Evolutionary conservation across 2,329 filamentous ascomycete species (phyloP).

Genomic region (Amesomyces nigricolor): DNA sequence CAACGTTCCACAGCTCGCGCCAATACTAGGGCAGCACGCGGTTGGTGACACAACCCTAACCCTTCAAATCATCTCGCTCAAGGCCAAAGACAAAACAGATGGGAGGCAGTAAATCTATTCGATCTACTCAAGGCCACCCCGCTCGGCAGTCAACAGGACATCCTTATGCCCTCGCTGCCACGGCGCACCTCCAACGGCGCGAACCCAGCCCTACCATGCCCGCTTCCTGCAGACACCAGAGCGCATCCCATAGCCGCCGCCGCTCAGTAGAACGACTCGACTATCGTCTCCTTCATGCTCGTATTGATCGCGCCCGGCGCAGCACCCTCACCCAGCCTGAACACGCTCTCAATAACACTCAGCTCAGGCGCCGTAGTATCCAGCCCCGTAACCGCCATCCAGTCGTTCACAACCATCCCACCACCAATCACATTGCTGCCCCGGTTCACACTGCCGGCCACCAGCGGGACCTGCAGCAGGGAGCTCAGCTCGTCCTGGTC

Average conservation of each 20-base stretch:
- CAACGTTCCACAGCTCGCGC: background rate
- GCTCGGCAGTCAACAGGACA: background rate
- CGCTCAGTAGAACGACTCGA: conserved; percentile 92
- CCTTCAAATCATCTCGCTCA: too few relatives aligned
- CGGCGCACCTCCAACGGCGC: background rate
- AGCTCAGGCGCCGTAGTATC: conserved; percentile 97
- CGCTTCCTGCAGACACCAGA: background rate
- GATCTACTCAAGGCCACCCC: background rate
- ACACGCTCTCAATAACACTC: conserved; percentile 93
- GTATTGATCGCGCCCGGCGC: conserved; percentile 74
- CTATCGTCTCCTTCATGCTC: conserved; percentile 93
- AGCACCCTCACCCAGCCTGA: conserved; percentile 83
- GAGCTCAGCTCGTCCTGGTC: conserved; percentile 96
- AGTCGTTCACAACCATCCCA: conserved; percentile 95
- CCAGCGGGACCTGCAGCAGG: conserved; percentile 89
- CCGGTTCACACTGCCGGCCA: conserved; percentile 89
- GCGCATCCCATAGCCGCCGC: background rate
- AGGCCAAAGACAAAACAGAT: too few relatives aligned
- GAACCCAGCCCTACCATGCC: background rate
- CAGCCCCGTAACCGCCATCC: conserved; percentile 88
- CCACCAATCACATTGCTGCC: conserved; percentile 93
- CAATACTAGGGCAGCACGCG: conserved; percentile 10
- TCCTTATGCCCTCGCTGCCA: background rate
- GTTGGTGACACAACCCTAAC: background rate
- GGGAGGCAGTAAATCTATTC: background rate